Evolutionary conservation across 768 basidiomycete genomes (phyloP), one percentile per base, ranked within the genome.

Genomic region (Lactarius akahatsu): DNA sequence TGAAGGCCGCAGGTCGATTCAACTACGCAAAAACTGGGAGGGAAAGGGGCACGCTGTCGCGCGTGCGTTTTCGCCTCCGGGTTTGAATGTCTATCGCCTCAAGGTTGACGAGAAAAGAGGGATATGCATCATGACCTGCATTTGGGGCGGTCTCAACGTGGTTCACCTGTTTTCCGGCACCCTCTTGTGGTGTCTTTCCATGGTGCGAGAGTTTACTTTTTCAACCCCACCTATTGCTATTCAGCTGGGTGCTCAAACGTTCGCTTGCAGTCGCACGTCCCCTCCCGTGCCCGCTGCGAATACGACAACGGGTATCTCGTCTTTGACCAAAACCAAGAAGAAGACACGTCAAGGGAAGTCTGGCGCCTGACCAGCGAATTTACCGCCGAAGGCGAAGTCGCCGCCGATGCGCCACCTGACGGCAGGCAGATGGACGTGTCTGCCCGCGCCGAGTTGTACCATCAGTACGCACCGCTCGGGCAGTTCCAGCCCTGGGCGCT

Each of bases 81-180:
- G 81, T 26, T 68, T 69, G 30, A 70, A 73, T 4, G 85, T 90
- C 0, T 89, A 92, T 74, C 85, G 90, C 7, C 85, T 92, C 77
- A 93, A 93, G 76, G 82, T 89, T 23, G 92, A 94, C 64, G 85
- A 89, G 71, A 75, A 79, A 38, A 79, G 78, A 13, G 83, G 85
- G 3, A 79, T 87, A 28, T 77, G 88, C 58, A 82, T 92, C 52
- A 82, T 82, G 4, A 91, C 89, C 0, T 78, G 78, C 54, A 73
- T 74, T 7, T 65, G 67, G 11, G 89, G 89, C 0, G 89, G 89
- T 0, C 70, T 93, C 9, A 69, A 71, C 1, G 90, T 92, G 0
- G 79, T 79, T 10, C 86, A 88, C 71, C 72, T 90, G 28, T 74
- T 81, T 7, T 77, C 74, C 1, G 81, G 82, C 47, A 63, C 74